These are phyloP conservation scores for Leavenworthia alabamica DNA, from an alignment of 345 rosid species.

Conservation along the genomic window DNA sequence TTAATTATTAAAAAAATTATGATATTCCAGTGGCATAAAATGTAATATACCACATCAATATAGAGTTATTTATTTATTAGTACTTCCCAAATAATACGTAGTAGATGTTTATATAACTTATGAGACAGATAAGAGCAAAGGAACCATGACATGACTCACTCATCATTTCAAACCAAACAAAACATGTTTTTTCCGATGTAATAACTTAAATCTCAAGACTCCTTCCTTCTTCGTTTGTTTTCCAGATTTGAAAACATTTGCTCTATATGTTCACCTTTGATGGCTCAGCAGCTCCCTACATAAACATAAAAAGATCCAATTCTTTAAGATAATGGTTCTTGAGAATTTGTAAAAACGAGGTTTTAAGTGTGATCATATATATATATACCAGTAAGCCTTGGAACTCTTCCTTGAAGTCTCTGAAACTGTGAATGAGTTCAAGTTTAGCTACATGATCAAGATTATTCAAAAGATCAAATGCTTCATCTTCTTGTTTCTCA, in stretches of 20 bases:
- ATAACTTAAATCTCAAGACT: background rate
- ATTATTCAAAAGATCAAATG: constrained; percentile 50
- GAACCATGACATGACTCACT: background rate
- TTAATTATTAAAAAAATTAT: too few relatives aligned
- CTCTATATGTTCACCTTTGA: constrained; percentile 77
- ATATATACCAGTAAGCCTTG: constrained; percentile 57
- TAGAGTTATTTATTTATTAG: too few relatives aligned
- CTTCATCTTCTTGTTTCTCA: constrained; percentile 75
- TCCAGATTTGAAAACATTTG: constrained; percentile 88
- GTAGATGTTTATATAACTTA: constrained; percentile 21
- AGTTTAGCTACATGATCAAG: constrained; percentile 89
- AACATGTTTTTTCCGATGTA: background rate
- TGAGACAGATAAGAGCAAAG: background rate
- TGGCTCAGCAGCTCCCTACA: constrained; percentile 69
- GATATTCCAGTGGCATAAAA: too few relatives aligned
- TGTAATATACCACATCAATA: too few relatives aligned
- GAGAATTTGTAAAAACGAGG: too few relatives aligned
- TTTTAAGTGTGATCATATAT: background rate
- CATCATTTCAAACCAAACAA: background rate
- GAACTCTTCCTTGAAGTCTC: constrained; percentile 72
- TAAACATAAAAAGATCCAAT: background rate
- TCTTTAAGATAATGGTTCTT: background rate
- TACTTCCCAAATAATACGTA: too few relatives aligned
- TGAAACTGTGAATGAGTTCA: constrained; percentile 80
- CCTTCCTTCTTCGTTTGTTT: constrained; percentile 59